Evolutionary conservation across 2,329 filamentous ascomycete genomes (phyloP).

Genomic region (Dothideomycetes sp.): DNA sequence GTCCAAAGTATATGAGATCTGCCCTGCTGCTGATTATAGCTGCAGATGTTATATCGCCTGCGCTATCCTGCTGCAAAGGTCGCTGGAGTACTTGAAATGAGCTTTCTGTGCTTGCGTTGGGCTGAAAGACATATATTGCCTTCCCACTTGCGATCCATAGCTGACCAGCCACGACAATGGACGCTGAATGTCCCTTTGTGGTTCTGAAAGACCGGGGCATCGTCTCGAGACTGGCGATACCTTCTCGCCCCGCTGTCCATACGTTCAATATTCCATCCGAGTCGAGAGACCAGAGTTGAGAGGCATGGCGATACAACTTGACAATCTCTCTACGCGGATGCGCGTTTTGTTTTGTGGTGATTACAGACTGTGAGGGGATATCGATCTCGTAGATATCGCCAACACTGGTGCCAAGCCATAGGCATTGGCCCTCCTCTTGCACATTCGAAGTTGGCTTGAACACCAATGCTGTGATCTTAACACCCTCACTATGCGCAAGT

Average conservation of each 20-base stretch:
- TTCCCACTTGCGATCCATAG: slow-evolving; percentile 85
- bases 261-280: slow-evolving; percentile 77
- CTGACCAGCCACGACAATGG: slow-evolving; percentile 72
- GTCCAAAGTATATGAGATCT: slow-evolving; percentile 78
- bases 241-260: slow-evolving; percentile 71
- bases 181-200: slow-evolving; percentile 74
- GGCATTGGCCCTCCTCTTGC: slow-evolving; percentile 64
- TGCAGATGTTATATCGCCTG: slow-evolving; percentile 80
- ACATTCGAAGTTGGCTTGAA: slow-evolving; percentile 77
- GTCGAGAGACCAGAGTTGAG: slow-evolving; percentile 90
- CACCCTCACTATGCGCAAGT: slow-evolving; percentile 70
- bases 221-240: slow-evolving; percentile 62
- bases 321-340: slow-evolving; percentile 72
- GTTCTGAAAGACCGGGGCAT: slow-evolving; percentile 69
- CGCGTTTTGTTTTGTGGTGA: slow-evolving; percentile 56
- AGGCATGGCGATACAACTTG: slow-evolving; percentile 74
- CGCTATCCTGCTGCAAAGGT: slow-evolving; percentile 58
- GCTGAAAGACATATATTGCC: slow-evolving; percentile 73
- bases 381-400: slow-evolving; percentile 89
- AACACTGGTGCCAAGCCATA: slow-evolving; percentile 85
- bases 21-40: slow-evolving; percentile 63
- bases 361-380: slow-evolving; percentile 59
- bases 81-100: slow-evolving; percentile 66
- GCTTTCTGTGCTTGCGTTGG: slow-evolving; percentile 53
- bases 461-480: slow-evolving; percentile 67